These are phyloP conservation scores for Sporisorium sorghi DNA, from an alignment of 1,284 basidiomycete species.

Conservation along the genomic window DNA sequence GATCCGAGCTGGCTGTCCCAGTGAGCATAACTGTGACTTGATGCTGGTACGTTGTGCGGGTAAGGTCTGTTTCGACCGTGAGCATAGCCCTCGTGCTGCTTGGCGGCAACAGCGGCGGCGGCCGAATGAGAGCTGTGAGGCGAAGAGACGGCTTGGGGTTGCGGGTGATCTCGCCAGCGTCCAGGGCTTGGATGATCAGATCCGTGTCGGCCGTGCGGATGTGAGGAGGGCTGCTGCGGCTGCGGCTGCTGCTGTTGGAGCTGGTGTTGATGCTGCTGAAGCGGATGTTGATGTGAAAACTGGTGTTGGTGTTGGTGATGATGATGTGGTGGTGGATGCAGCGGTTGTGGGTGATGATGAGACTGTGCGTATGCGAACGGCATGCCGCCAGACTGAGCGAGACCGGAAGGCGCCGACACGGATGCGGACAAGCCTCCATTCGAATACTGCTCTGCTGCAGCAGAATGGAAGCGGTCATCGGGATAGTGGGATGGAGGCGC, in stretches of 20 bases:
- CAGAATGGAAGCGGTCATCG: conserved; percentile 38
- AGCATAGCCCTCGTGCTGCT: conserved; percentile 34
- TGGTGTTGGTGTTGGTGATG: conserved; percentile 34
- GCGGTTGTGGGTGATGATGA: conserved; percentile 21
- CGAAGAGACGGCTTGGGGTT: conserved; percentile 23
- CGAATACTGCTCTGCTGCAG: conserved; percentile 18
- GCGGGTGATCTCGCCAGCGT: conserved; percentile 41
- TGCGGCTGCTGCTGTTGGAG: conserved; percentile 8
- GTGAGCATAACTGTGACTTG: conserved; percentile 45
- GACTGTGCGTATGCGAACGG: conserved; percentile 23
- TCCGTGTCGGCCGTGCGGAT: conserved; percentile 29
- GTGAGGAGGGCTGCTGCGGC: conserved; percentile 4
- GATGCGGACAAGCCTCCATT: conserved; percentile 30
- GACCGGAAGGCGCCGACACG: conserved; percentile 43
- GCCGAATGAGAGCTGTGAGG: conserved; percentile 39
- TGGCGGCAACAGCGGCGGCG: conserved; percentile 12
- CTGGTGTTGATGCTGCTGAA: conserved; percentile 20
- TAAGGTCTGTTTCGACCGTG: conserved; percentile 34
- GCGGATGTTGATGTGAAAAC: conserved; percentile 17
- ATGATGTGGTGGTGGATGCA: conserved; percentile 23
- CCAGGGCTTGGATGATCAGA: conserved; percentile 35
- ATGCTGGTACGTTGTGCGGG: conserved; percentile 39
- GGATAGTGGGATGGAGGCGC: conserved; percentile 20
- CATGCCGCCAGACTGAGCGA: conserved; percentile 27
- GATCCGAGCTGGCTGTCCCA: conserved; percentile 48